Conservation (phyloP, 2,329 filamentous ascomycete genomes). For the Pleomassaria siparia region DNA sequence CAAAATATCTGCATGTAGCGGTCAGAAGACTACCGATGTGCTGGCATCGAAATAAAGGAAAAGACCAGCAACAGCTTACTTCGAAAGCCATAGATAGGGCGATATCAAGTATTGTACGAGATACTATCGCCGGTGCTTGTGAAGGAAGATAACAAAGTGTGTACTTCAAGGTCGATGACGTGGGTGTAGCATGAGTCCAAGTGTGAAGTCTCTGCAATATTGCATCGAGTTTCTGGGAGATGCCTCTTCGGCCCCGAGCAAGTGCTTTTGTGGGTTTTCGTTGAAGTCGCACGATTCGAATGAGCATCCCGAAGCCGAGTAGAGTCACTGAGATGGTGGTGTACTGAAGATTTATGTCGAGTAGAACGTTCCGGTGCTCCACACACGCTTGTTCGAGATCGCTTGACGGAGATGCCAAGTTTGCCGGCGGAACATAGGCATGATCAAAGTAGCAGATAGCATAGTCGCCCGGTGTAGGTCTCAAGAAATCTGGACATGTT, state of each 20-base stretch:
- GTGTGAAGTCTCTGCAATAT: background rate
- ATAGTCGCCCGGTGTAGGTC: background rate
- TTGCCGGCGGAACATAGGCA: background rate
- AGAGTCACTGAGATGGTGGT: background rate
- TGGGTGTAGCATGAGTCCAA: background rate
- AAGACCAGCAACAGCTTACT: background rate
- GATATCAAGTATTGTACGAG: background rate
- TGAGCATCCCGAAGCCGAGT: background rate
- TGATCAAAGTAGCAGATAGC: background rate
- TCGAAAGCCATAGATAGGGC: conserved; percentile 1
- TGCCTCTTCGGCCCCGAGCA: background rate
- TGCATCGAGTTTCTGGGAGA: background rate
- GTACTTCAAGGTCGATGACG: background rate
- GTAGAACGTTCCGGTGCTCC: background rate
- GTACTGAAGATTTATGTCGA: background rate
- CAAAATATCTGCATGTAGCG: conserved; percentile 1
- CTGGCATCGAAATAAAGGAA: background rate
- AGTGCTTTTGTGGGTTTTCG: background rate
- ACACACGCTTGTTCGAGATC: background rate
- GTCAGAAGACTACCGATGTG: background rate
- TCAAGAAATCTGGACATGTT: background rate
- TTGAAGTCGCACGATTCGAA: background rate
- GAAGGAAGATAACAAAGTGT: background rate
- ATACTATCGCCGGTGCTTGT: background rate
- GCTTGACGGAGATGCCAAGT: background rate